Evolutionary conservation across 2,329 filamentous ascomycete genomes (phyloP).

Genomic region (Teratosphaeria destructans): DNA sequence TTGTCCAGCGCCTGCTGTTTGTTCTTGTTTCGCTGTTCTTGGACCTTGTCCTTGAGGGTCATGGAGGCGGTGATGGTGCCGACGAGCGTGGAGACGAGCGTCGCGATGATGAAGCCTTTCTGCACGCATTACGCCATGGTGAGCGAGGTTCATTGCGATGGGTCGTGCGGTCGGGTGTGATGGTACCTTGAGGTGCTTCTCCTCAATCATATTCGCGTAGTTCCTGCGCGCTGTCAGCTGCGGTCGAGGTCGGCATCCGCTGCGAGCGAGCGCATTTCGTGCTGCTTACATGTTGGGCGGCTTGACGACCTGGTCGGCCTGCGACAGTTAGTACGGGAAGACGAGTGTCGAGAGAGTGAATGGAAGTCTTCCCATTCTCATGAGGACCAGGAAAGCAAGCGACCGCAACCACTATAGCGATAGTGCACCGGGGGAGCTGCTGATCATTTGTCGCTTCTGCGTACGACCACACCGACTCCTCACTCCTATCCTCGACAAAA

Average conservation of each 20-base stretch:
- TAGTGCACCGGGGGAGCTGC: not conserved
- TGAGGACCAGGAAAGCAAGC: not conserved
- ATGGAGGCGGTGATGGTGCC: conserved; percentile 36
- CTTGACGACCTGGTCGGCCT: not conserved
- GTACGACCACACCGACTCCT: not conserved
- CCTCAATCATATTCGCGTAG: conserved; percentile 3
- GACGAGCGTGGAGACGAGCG: conserved; percentile 33
- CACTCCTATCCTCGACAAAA: not conserved
- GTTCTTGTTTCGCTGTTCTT: conserved; percentile 22
- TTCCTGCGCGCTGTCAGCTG: not conserved
- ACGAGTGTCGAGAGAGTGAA: not conserved
- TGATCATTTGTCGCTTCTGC: not conserved
- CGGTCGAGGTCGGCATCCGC: not conserved
- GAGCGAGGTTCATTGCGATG: not conserved
- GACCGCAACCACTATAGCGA: not conserved
- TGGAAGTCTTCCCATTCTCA: not conserved
- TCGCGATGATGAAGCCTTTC: conserved; percentile 35
- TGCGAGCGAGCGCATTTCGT: not conserved
- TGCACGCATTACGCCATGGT: not conserved
- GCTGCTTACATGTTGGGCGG: not conserved
- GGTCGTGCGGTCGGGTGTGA: too few species aligned
- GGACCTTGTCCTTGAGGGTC: conserved; percentile 32
- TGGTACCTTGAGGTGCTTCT: conserved; percentile 2
- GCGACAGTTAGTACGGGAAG: not conserved
- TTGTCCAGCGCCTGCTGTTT: conserved; percentile 22